Conservation (phyloP, 75 land plant species). For the Cunninghamia lanceolata region DNA sequence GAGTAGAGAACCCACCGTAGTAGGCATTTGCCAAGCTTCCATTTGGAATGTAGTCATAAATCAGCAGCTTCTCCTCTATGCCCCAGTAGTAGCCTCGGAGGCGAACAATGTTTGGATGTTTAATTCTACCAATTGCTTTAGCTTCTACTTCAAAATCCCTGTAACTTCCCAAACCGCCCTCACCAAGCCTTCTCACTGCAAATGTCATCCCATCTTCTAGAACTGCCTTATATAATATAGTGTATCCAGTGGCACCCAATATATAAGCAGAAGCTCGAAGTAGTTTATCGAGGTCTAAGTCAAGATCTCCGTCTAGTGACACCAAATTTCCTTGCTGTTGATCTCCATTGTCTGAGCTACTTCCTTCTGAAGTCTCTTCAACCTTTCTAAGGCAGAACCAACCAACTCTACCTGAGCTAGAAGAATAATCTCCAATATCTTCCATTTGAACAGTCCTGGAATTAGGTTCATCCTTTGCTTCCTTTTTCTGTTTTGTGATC, state of each 20-base stretch:
- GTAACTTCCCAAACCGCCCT: slow-evolving; percentile 36
- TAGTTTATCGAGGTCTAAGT: slow-evolving; percentile 68
- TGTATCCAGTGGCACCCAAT: slow-evolving; percentile 63
- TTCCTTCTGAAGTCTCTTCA: slow-evolving; percentile 20
- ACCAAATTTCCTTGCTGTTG: slow-evolving; percentile 36
- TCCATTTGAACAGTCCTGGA: neutral
- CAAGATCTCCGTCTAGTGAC: slow-evolving; percentile 52
- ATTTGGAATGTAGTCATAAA: slow-evolving; percentile 81
- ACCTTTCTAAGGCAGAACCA: slow-evolving; percentile 10
- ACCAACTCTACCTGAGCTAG: slow-evolving; percentile 12
- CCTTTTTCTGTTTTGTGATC: slow-evolving; percentile 26
- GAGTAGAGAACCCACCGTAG: slow-evolving; percentile 38
- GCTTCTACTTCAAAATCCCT: slow-evolving; percentile 71
- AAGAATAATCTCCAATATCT: slow-evolving; percentile 8
- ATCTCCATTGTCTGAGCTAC: slow-evolving; percentile 23
- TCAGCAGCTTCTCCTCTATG: slow-evolving; percentile 74
- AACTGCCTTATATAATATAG: slow-evolving; percentile 87
- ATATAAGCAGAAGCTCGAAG: slow-evolving; percentile 89
- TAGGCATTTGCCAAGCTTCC: slow-evolving; percentile 75
- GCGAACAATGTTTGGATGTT: slow-evolving; percentile 71
- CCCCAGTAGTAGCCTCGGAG: slow-evolving; percentile 80
- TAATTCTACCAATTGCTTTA: slow-evolving; percentile 45
- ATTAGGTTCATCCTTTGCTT: neutral
- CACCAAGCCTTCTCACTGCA: slow-evolving; percentile 72
- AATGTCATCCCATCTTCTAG: slow-evolving; percentile 61